Percentiles rank a stretch among this genome's conserved stretches.
Evolutionary conservation across 805 yeast species (phyloP).

Genomic region (Ascoidea asiatica): DNA sequence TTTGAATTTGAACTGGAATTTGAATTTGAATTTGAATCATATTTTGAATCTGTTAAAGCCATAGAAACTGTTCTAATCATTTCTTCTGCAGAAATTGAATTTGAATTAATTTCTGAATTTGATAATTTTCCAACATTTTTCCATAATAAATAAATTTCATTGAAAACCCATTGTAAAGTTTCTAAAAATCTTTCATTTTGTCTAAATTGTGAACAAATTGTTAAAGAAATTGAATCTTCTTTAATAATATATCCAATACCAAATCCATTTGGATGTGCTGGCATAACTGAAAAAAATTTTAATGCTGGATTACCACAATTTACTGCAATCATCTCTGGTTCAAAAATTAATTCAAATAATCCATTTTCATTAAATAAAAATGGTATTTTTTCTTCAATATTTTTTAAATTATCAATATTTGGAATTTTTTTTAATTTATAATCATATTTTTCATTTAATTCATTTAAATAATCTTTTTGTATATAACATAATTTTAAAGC

Average conservation of each 20-base stretch:
- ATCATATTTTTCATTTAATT: conserved; percentile 27
- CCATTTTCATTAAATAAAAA: conserved; percentile 28
- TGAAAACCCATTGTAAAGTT: conserved; percentile 56
- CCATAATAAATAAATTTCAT: conserved; percentile 41
- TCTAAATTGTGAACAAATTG: conserved; percentile 75
- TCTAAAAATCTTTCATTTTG: conserved; percentile 72
- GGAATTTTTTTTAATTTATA: conserved; percentile 21
- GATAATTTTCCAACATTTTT: background rate
- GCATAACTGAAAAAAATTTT: conserved; percentile 78
- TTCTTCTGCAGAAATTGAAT: conserved; percentile 1
- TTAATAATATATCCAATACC: conserved; percentile 89
- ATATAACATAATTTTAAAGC: conserved; percentile 46
- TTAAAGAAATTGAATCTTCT: conserved; percentile 65
- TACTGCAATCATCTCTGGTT: conserved; percentile 36
- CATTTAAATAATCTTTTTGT: conserved; percentile 31
- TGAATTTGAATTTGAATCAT: background rate
- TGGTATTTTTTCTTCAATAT: conserved; percentile 19
- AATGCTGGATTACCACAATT: conserved; percentile 91
- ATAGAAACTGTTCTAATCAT: conserved; percentile 8
- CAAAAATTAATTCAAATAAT: conserved; percentile 20
- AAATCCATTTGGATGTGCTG: conserved; percentile 78
- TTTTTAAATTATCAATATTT: conserved; percentile 12
- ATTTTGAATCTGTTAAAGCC: conserved; percentile 5
- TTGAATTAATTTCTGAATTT: background rate
- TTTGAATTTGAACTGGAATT: background rate